Evolutionary conservation across 352 stramenopile species (phyloP), one percentile per base, ranked within the genome.

Genomic region (Phytophthora litchii): DNA sequence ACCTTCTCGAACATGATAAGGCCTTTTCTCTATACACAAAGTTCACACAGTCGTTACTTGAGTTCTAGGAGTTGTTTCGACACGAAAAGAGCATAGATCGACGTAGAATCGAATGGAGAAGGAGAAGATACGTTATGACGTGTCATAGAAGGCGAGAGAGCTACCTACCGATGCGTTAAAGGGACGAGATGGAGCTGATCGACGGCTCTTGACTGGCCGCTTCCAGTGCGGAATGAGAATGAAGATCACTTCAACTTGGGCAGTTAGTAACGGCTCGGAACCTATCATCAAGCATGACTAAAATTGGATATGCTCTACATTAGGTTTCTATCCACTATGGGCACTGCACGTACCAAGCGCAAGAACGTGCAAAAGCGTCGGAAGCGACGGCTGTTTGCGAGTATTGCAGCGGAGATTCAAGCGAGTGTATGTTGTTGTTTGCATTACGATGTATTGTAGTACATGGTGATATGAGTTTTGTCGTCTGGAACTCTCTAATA

Each of bases 361-460:
- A 95, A 94, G 80, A 95, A 95, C 65, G 32, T 70, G 38, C 75
- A 82, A 32, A 95, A 95, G 76, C 83, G 86, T 40, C 73, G 67
- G 37, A 83, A 83, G 64, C 81, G 84, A 19, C 70, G 84, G 21
- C 54, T 91, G 31, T 84, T 89, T 62, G 82, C 78, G 12, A 56
- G 65, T 9, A 68, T 95, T 25, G 32, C 75, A 25, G 73, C 70
- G 1, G 79, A 91, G 45, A 67, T 94, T 13, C 54, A 46, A 51
- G 62, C 67, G 4, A 68, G 50, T 51, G 78, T 89, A 38, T 20
- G 72, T 59, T 23, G 36, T 5, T 7, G 17, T 23, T 11, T 14
- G 25, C 10, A 46, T 41, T 42, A 12, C 10, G 1, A 20, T 34
- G 29, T 6, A 20, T 0, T 36, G 8, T 3, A 17, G 16, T 45